Base-by-base conservation (phyloP, 805 yeast genomes). In the Kodamaea restingae region DNA sequence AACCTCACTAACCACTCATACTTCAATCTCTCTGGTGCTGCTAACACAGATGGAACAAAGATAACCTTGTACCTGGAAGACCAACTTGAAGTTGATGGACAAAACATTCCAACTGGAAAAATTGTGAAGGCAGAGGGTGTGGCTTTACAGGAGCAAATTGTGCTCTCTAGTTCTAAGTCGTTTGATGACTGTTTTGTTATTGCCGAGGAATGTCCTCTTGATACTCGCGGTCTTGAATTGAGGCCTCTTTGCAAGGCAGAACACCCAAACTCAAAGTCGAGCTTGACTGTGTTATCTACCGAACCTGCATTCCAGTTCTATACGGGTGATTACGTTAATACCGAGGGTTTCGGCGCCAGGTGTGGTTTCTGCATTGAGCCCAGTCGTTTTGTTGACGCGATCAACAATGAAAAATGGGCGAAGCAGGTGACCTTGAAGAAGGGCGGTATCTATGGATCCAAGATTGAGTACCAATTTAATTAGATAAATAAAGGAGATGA, bases 221-320 rank as follows among this genome's bases (percentile, higher is more conserved):
- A 79, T 52, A 77, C 84, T 8, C 64, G 82, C 39, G n/a, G 40
- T 4, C 38, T 45, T 3, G 54, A 55, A 14, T 53, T 73, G 43
- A 55, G 49, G 33, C 46, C 60, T 18, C 60, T 77, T 17, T 57
- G 70, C 22, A 67, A 63, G 47, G 75, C 78, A 7, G 54, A 54
- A 18, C 71, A 73, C 47, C 74, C 78, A 11, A 60, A 59, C 15
- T 59, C 79, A 3, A 56, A 61, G 6, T 50, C 71, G 35, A 59
- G 62, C 33, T 51, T 81, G 28, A 56, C 57, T 15, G 71, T 74
- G 7, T 51, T 56, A 12, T 65, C 84, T 6, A 81, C 87, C 3
- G 88, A 81, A 42, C 88, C 87, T 5, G 62, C 78, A 2, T 78
- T 76, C 65, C 85, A 80, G 55, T 63, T 81, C 29, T 81, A 80